A percentile compares a stretch with the other conserved stretches of the same genome.
Conservation (phyloP, 805 yeast genomes). For the Monosporozyma siamensis region DNA sequence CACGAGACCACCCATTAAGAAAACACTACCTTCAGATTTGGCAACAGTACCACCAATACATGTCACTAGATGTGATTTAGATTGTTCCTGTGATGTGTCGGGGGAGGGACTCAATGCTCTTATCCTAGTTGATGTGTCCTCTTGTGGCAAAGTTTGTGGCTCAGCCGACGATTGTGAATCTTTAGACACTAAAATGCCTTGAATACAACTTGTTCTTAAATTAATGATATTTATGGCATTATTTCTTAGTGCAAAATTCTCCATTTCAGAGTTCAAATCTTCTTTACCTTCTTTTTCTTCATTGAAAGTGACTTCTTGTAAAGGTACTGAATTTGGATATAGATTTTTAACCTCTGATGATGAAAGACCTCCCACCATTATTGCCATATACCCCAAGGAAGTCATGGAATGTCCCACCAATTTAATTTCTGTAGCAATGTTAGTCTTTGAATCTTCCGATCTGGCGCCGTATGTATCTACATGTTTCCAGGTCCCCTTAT, state of each 20-base stretch:
- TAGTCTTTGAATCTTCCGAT: slow-evolving; percentile 11
- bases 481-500: slow-evolving; percentile 35
- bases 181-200: slow-evolving; percentile 6
- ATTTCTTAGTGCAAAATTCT: slow-evolving; percentile 7
- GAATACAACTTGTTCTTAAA: slow-evolving; percentile 16
- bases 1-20: slow-evolving; percentile 24
- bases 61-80: slow-evolving; percentile 2
- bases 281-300: neutral
- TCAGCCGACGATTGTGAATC: neutral
- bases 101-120: neutral
- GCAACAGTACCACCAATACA: slow-evolving; percentile 12
- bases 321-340: slow-evolving; percentile 3
- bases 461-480: slow-evolving; percentile 11
- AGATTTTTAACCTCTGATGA: slow-evolving; percentile 17
- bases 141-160: neutral
- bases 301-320: neutral
- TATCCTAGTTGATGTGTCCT: neutral
- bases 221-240: slow-evolving; percentile 18
- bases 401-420: slow-evolving; percentile 26
- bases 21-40: slow-evolving; percentile 16
- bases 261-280: neutral
- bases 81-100: neutral
- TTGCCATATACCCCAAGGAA: slow-evolving; percentile 17
- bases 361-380: slow-evolving; percentile 23
- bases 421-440: slow-evolving; percentile 9